phyloP scores from a whole-genome alignment of 768 basidiomycete species.

The Trametes meyenii region DNA sequence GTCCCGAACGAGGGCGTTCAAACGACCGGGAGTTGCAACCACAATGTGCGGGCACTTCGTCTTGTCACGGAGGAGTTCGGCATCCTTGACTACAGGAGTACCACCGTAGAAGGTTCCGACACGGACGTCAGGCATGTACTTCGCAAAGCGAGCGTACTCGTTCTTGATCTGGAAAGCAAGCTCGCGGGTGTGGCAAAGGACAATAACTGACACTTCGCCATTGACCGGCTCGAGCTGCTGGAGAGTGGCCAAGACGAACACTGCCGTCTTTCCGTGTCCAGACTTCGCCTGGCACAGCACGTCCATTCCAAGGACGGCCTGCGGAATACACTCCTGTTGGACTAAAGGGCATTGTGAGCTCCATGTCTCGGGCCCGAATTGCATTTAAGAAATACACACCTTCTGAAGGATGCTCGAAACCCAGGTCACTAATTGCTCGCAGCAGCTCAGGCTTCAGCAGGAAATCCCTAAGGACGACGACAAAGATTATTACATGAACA shows the following conservation, averaged over 20 bases:
- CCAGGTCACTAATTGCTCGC: slow-evolving; percentile 97
- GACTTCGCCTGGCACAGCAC: slow-evolving; percentile 99
- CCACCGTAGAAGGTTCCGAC: slow-evolving; percentile 98
- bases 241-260: slow-evolving; percentile 96
- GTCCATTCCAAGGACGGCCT: slow-evolving; percentile 99
- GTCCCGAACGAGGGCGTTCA: slow-evolving; percentile 94
- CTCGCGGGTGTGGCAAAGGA: slow-evolving; percentile 99
- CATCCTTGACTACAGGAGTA: slow-evolving; percentile 91
- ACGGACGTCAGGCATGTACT: slow-evolving; percentile 99
- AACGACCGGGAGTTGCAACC: slow-evolving; percentile 95
- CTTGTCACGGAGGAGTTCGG: slow-evolving; percentile 93
- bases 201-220: slow-evolving; percentile 96
- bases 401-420: slow-evolving; percentile 99
- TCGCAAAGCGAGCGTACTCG: slow-evolving; percentile 98
- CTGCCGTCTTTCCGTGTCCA: slow-evolving; percentile 97
- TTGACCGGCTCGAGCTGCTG: slow-evolving; percentile 98
- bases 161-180: slow-evolving; percentile 99
- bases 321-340: slow-evolving; percentile 99
- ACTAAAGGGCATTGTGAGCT: slow-evolving; percentile 50
- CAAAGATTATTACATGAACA: slow-evolving; percentile 22
- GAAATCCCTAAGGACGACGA: slow-evolving; percentile 75
- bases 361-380: too few species aligned
- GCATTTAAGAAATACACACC: too few species aligned
- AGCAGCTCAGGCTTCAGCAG: slow-evolving; percentile 95
- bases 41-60: slow-evolving; percentile 98